Conservation (phyloP, 345 rosid genomes). For the Laguncularia racemosa region DNA sequence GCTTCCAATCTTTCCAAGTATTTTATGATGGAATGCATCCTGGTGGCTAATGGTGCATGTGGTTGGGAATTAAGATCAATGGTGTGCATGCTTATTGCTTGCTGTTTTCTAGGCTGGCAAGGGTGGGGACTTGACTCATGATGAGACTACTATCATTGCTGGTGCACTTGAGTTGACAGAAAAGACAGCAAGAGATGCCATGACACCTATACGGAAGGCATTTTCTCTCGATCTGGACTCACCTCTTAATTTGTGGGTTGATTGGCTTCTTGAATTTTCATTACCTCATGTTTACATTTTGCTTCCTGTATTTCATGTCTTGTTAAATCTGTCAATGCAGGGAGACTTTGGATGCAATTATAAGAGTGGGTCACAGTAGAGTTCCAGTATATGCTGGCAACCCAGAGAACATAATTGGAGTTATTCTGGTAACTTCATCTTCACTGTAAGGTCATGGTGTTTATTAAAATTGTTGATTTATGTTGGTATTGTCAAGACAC, state of each 20-base stretch:
- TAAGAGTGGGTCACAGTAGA: constrained; percentile 93
- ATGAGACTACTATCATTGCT: constrained; percentile 91
- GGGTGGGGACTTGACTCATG: constrained; percentile 87
- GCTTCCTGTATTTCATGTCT: constrained; percentile 12
- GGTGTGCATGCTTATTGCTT: constrained; percentile 7
- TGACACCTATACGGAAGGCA: constrained; percentile 90
- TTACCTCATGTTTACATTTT: constrained; percentile 3
- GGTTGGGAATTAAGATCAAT: background rate
- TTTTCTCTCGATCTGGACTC: constrained; percentile 98
- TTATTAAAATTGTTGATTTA: background rate
- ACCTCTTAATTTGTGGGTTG: constrained; percentile 84
- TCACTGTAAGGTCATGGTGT: background rate
- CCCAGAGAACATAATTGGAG: constrained; percentile 79
- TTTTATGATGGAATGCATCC: background rate
- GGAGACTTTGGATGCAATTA: constrained; percentile 73
- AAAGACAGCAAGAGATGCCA: constrained; percentile 89
- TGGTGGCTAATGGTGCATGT: constrained; percentile 4
- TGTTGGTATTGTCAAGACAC: background rate
- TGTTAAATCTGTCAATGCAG: constrained; percentile 28
- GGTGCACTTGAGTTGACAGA: constrained; percentile 96
- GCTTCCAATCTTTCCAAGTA: constrained; percentile 4
- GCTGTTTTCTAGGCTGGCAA: constrained; percentile 66
- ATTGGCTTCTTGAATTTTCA: constrained; percentile 19
- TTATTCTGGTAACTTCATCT: constrained; percentile 54
- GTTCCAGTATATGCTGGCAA: constrained; percentile 74